These are phyloP conservation scores for Colletotrichum cordylinicola DNA, from an alignment of 2,329 filamentous ascomycete species.

Conservation along the genomic window DNA sequence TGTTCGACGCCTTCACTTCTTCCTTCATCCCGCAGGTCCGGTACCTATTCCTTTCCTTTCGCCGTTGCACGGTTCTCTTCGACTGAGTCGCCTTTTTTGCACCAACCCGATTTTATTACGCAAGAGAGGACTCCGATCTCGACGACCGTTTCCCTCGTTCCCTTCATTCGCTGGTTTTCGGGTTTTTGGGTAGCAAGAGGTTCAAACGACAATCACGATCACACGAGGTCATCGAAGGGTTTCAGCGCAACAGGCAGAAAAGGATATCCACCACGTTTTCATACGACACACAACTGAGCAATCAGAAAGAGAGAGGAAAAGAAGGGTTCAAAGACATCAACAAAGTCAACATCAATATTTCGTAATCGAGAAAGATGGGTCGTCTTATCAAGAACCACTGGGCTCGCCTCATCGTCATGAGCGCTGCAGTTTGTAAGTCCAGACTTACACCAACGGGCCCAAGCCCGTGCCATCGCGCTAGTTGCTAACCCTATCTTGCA, in stretches of 20 bases:
- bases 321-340: slow-evolving; percentile 6
- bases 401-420: slow-evolving; percentile 92
- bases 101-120: slow-evolving; percentile 19
- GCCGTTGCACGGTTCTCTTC: slow-evolving; percentile 28
- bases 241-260: background rate
- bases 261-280: background rate
- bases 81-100: slow-evolving; percentile 26
- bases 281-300: background rate
- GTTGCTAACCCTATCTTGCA: slow-evolving; percentile 44
- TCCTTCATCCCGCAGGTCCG: slow-evolving; percentile 53
- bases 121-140: slow-evolving; percentile 21
- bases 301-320: slow-evolving; percentile 18
- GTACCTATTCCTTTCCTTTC: slow-evolving; percentile 46
- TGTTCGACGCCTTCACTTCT: slow-evolving; percentile 31
- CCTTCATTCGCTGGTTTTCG: slow-evolving; percentile 20
- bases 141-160: slow-evolving; percentile 24
- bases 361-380: slow-evolving; percentile 69
- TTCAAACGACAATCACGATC: slow-evolving; percentile 5
- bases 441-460: background rate
- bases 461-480: background rate
- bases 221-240: background rate
- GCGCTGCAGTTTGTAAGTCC: slow-evolving; percentile 76
- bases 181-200: slow-evolving; percentile 5
- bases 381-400: slow-evolving; percentile 99
- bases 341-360: background rate